Percentiles rank a stretch among this genome's conserved stretches.
These are phyloP conservation scores for Quercus cerris DNA, from an alignment of 306 rosid genomes.

Conservation along the genomic window DNA sequence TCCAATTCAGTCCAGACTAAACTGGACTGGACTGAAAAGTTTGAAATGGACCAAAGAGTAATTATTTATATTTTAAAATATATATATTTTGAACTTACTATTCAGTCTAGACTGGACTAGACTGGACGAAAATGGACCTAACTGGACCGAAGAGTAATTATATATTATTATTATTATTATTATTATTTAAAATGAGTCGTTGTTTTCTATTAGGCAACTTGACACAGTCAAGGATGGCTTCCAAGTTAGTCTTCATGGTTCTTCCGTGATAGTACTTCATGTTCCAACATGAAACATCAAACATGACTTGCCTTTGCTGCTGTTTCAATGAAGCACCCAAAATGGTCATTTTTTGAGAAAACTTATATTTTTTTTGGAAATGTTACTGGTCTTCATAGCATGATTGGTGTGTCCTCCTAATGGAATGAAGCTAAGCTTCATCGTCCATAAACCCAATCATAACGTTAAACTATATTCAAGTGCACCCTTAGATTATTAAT, in stretches of 20 bases:
- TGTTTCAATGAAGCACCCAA: neutral
- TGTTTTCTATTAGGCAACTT: no score
- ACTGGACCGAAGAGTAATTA: no score
- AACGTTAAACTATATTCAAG: neutral
- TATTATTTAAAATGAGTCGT: no score
- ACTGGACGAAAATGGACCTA: no score
- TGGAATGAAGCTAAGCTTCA: neutral
- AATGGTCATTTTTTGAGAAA: slow-evolving; percentile 2
- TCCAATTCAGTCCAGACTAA: no score
- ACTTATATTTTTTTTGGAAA: neutral
- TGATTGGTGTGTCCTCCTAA: neutral
- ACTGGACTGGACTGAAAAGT: no score
- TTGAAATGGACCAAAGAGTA: no score
- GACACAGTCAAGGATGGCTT: slow-evolving; percentile 47
- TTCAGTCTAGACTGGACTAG: no score
- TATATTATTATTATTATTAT: no score
- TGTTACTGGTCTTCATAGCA: neutral
- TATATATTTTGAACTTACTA: no score
- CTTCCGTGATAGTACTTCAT: neutral
- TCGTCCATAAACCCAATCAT: neutral
- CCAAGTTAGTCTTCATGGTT: slow-evolving; percentile 46
- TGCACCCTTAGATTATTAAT: neutral
- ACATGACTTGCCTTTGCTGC: neutral
- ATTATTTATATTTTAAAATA: no score
- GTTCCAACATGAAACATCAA: neutral